These are phyloP conservation scores for Emericellopsis terricola DNA, from an alignment of 495 filamentous ascomycete species.

Conservation along the genomic window DNA sequence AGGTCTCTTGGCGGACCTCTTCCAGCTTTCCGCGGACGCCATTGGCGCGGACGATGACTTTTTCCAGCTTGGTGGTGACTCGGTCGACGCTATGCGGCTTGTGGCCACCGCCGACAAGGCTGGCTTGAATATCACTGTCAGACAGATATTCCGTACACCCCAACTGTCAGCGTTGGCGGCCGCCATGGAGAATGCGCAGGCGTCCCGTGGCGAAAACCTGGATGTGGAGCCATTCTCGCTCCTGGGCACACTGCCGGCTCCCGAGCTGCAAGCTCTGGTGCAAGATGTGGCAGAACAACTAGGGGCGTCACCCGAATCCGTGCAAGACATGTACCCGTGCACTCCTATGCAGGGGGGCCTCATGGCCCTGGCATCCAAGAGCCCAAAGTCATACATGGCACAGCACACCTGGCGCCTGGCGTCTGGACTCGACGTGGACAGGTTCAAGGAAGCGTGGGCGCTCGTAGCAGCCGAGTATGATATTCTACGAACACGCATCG, in stretches of 20 bases:
- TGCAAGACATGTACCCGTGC: constrained; percentile 41
- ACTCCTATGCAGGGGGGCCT: constrained; percentile 36
- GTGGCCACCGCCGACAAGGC: no score
- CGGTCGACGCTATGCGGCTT: constrained; percentile 1
- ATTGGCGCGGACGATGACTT: constrained; percentile 38
- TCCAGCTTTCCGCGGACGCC: not conserved
- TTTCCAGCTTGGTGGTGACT: constrained; percentile 15
- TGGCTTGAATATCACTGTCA: no score
- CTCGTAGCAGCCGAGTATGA: not conserved
- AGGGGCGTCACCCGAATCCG: no score
- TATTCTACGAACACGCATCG: constrained; percentile 2
- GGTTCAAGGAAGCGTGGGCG: constrained; percentile 1
- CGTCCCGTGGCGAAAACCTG: no score
- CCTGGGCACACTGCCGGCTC: no score
- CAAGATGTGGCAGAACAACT: no score
- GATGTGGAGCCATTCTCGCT: no score
- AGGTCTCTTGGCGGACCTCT: not conserved
- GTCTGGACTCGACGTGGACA: not conserved
- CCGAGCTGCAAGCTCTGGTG: no score
- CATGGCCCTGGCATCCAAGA: not conserved
- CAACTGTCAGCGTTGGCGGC: no score
- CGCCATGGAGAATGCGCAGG: no score
- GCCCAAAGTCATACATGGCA: not conserved
- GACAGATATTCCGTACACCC: no score
- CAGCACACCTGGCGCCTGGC: not conserved